Percentiles rank a stretch among this genome's conserved stretches.
Conservation (phyloP, 116 monocot species). For the Cymodocea nodosa region DNA sequence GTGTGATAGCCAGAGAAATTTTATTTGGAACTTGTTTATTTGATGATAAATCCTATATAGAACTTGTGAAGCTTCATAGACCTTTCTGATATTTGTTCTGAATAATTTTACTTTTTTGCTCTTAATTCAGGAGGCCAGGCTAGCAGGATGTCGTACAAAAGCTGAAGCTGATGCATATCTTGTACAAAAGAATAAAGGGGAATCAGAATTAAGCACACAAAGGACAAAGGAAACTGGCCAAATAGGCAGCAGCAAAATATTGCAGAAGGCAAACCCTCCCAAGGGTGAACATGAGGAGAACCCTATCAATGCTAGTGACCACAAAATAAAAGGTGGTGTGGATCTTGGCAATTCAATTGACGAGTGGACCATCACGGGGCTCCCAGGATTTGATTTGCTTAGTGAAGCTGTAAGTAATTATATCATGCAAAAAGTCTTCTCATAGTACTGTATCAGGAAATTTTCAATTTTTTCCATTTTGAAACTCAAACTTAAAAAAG, state of each 20-base stretch:
- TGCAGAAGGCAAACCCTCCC: conserved; percentile 30
- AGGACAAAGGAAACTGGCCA: conserved; percentile 36
- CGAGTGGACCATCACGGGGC: conserved; percentile 79
- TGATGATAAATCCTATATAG: no score
- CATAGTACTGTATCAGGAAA: no score
- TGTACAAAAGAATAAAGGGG: conserved; percentile 57
- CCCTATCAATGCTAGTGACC: conserved; percentile 31
- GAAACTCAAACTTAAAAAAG: no score
- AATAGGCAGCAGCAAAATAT: conserved; percentile 12
- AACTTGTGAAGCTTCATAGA: no score
- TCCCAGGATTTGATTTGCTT: conserved; percentile 77
- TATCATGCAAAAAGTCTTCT: neutral
- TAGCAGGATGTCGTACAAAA: conserved; percentile 72
- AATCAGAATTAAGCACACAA: conserved; percentile 29
- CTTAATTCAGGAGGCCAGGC: conserved; percentile 53
- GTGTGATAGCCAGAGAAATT: no score
- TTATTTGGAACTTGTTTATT: no score
- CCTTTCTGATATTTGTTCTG: no score
- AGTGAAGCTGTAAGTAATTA: conserved; percentile 69
- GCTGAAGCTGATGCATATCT: conserved; percentile 70
- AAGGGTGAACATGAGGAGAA: conserved; percentile 54
- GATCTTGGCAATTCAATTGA: conserved; percentile 37
- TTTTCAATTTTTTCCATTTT: no score
- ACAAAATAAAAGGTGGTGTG: conserved; percentile 33
- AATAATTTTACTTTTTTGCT: neutral